Conservation (phyloP, 768 basidiomycete genomes). For the Tulasnella sp. region DNA sequence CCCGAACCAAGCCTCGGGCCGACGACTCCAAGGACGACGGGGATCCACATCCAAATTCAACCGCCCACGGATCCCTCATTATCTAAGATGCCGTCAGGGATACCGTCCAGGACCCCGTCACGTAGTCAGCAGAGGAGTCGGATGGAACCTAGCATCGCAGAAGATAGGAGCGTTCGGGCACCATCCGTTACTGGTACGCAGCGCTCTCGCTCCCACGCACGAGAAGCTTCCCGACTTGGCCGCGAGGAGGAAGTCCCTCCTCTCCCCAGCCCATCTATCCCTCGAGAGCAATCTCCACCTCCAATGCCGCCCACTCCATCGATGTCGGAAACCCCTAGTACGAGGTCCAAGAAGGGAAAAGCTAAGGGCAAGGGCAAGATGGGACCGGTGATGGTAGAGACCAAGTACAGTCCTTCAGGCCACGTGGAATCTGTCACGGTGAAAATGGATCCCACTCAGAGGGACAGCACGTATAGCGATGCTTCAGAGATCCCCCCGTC, state of each 20-base stretch:
- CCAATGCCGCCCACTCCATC: background rate
- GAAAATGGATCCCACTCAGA: background rate
- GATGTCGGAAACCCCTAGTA: background rate
- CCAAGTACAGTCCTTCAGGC: background rate
- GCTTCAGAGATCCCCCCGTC: background rate
- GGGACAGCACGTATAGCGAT: too few relatives aligned
- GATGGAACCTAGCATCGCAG: too few relatives aligned
- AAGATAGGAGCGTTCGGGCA: too few relatives aligned
- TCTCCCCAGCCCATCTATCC: too few relatives aligned
- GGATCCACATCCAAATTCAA: conserved; percentile 16
- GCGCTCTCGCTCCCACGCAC: too few relatives aligned
- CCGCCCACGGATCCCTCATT: conserved; percentile 16
- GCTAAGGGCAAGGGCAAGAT: background rate
- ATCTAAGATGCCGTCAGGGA: conserved; percentile 3
- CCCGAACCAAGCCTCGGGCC: background rate
- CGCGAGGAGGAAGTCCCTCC: too few relatives aligned
- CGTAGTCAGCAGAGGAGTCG: too few relatives aligned
- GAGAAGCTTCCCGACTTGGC: too few relatives aligned
- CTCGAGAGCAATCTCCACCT: background rate
- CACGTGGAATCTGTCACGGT: conserved; percentile 4
- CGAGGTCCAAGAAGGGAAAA: background rate
- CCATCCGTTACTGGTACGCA: too few relatives aligned
- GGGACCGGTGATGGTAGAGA: conserved; percentile 1
- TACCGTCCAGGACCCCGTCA: background rate
- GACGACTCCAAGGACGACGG: conserved; percentile 12